Evolutionary conservation across 345 rosid species (phyloP).

Genomic region (Firmiana major): DNA sequence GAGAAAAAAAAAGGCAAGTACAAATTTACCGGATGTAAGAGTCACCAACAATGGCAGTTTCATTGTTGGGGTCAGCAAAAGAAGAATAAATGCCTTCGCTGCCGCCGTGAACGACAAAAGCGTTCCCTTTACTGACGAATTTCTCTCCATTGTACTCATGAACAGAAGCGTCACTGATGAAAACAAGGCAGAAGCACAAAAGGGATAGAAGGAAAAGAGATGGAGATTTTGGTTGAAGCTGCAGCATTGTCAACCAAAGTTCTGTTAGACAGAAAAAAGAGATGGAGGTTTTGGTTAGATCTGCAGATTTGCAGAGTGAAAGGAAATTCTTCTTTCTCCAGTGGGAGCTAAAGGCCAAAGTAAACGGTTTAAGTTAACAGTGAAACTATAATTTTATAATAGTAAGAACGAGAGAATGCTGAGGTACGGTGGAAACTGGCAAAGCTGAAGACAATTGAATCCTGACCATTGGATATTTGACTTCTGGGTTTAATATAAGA

Average conservation of each 20-base stretch:
- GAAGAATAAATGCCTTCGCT: slow-evolving; percentile 93
- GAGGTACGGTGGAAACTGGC: not conserved
- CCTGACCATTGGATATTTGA: not conserved
- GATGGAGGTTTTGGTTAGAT: slow-evolving; percentile 26
- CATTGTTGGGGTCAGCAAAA: slow-evolving; percentile 22
- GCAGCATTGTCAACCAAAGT: slow-evolving; percentile 10
- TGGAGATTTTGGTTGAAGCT: not conserved
- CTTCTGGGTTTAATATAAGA: not conserved
- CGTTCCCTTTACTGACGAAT: slow-evolving; percentile 83
- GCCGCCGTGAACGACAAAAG: slow-evolving; percentile 89
- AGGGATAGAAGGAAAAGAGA: slow-evolving; percentile 22
- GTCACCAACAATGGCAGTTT: slow-evolving; percentile 33
- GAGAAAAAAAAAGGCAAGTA: not conserved
- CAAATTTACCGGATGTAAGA: slow-evolving; percentile 59
- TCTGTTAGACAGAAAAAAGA: not conserved
- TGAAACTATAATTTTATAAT: not conserved
- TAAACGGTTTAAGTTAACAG: not conserved
- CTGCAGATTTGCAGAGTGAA: slow-evolving; percentile 20
- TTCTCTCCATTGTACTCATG: slow-evolving; percentile 74
- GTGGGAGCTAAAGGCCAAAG: not conserved
- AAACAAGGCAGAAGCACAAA: slow-evolving; percentile 24
- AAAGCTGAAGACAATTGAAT: not conserved
- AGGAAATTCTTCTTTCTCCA: not conserved
- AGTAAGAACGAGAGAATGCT: not conserved
- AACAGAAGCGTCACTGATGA: slow-evolving; percentile 54